phyloP scores from a whole-genome alignment of 2,329 filamentous ascomycete genomes.

The Cytospora schulzeri region DNA sequence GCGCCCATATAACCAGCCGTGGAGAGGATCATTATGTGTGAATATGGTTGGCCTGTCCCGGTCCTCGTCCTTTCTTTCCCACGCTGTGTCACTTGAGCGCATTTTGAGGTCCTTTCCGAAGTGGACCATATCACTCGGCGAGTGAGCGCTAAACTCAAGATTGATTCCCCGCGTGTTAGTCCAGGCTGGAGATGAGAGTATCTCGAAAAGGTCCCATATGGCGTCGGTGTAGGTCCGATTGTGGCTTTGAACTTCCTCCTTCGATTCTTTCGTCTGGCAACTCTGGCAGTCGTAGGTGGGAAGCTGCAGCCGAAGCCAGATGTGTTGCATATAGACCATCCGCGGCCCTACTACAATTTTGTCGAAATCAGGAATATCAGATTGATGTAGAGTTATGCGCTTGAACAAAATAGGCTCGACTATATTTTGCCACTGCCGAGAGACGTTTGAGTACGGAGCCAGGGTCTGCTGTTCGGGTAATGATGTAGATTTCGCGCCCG shows the following conservation, averaged over 20 bases:
- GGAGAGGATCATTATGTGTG: neutral
- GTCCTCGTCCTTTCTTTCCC: neutral
- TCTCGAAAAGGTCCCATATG: neutral
- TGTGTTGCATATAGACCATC: neutral
- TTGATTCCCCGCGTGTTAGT: neutral
- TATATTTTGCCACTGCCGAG: neutral
- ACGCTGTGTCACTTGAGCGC: neutral
- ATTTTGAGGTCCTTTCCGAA: neutral
- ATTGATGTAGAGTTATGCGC: neutral
- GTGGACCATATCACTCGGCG: neutral
- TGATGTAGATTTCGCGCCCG: neutral
- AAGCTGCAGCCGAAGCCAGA: neutral
- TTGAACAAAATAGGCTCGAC: neutral
- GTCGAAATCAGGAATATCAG: neutral
- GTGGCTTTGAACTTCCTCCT: neutral
- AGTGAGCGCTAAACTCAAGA: neutral
- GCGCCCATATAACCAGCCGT: neutral
- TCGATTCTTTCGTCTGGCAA: neutral
- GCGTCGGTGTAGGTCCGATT: neutral
- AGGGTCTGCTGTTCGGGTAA: neutral
- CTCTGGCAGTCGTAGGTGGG: neutral
- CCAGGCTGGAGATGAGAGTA: neutral
- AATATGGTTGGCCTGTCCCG: neutral
- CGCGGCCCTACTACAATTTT: neutral
- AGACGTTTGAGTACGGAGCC: neutral